These are phyloP conservation scores for Gonapodya sp. DNA, from an alignment of 192 early-diverging fungal species.

Conservation along the genomic window DNA sequence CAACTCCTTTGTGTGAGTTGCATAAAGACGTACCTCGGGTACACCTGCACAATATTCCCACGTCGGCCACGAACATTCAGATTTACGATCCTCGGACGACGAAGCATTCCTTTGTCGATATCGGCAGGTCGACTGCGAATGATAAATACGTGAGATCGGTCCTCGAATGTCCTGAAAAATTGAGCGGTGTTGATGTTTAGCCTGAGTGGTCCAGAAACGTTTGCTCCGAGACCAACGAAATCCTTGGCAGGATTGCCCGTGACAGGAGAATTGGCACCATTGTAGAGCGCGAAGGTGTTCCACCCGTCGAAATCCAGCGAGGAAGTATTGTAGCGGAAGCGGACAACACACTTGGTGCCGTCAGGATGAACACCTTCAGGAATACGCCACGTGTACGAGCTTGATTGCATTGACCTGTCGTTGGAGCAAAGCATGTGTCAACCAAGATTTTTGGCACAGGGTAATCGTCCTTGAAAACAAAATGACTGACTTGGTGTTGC, in stretches of 20 bases:
- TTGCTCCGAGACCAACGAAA: conserved; percentile 24
- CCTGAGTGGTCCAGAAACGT: conserved; percentile 25
- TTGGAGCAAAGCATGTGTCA: neutral
- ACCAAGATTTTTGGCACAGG: too few species aligned
- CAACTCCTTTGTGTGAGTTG: neutral
- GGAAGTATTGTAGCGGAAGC: conserved; percentile 29
- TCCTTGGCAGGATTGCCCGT: conserved; percentile 22
- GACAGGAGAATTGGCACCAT: conserved; percentile 18
- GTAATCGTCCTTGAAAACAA: neutral
- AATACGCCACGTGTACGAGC: conserved; percentile 22
- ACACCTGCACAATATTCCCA: conserved; percentile 30
- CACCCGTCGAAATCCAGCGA: conserved; percentile 13
- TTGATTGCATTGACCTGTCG: conserved; percentile 1
- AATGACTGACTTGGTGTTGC: conserved; percentile 9
- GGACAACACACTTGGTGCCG: conserved; percentile 23
- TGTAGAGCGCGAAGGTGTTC: conserved; percentile 13
- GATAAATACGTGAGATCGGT: conserved; percentile 26
- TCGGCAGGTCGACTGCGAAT: conserved; percentile 20
- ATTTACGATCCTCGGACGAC: conserved; percentile 19
- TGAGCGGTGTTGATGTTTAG: conserved; percentile 31
- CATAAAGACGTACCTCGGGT: conserved; percentile 9
- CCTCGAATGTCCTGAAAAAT: conserved; percentile 28
- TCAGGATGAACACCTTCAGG: conserved; percentile 24
- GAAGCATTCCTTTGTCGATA: neutral
- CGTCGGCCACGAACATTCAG: conserved; percentile 28